Conservation (phyloP, 441 rosid genomes). For the Breynia disticha region DNA sequence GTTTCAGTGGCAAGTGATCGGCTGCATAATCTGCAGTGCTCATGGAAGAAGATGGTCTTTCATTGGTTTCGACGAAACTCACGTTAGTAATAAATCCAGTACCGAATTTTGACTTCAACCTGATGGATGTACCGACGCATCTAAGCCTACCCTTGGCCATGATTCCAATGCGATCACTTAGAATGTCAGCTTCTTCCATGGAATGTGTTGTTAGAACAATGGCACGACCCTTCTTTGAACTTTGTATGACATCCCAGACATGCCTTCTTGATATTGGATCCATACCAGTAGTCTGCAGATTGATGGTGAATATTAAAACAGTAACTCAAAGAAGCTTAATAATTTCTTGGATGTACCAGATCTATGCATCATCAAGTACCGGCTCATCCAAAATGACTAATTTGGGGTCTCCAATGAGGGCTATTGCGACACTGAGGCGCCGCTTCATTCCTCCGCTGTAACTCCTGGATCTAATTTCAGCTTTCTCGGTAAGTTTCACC, state of each 20-base stretch:
- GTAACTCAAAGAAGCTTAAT: conserved; percentile 2
- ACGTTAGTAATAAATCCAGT: conserved; percentile 73
- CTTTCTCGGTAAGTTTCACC: conserved; percentile 58
- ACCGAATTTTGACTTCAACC: conserved; percentile 77
- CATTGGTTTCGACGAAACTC: conserved; percentile 49
- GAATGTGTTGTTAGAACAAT: conserved; percentile 89
- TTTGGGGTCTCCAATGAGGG: conserved; percentile 87
- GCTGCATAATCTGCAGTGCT: conserved; percentile 17
- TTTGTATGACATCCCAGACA: conserved; percentile 87
- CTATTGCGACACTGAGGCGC: conserved; percentile 80
- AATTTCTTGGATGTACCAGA: background rate
- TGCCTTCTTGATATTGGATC: conserved; percentile 92
- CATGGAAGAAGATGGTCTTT: conserved; percentile 25
- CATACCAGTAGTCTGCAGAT: conserved; percentile 72
- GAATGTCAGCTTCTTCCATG: conserved; percentile 90
- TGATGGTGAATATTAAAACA: conserved; percentile 5
- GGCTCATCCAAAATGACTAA: conserved; percentile 87
- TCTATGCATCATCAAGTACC: conserved; percentile 18
- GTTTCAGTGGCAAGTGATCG: conserved; percentile 45
- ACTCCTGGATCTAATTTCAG: conserved; percentile 71
- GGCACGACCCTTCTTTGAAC: conserved; percentile 73
- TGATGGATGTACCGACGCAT: conserved; percentile 78
- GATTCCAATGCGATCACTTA: conserved; percentile 84
- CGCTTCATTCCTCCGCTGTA: conserved; percentile 98
- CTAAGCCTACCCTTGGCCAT: conserved; percentile 96